Evolutionary conservation across 257 asterid genomes (phyloP).

Genomic region (Nicotiana obtusifolia): DNA sequence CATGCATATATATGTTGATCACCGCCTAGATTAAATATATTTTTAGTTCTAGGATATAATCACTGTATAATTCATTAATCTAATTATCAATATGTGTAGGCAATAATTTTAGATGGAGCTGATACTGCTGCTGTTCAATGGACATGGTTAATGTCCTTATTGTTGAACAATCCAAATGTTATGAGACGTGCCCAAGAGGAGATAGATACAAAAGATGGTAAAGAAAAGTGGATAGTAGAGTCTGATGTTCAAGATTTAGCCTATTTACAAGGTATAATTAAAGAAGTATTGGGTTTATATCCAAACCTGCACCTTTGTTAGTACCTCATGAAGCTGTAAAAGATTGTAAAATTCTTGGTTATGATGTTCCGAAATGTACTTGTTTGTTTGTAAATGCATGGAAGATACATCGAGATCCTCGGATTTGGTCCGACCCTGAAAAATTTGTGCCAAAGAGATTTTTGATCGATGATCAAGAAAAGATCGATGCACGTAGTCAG

Average conservation of each 20-base stretch:
- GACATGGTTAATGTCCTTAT: slow-evolving; percentile 37
- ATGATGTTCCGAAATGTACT: slow-evolving; percentile 31
- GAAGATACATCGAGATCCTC: slow-evolving; percentile 50
- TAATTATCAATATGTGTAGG: slow-evolving; percentile 17
- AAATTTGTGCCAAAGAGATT: slow-evolving; percentile 47
- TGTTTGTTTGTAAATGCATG: slow-evolving; percentile 34
- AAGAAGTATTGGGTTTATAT: slow-evolving; percentile 44
- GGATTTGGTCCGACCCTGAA: slow-evolving; percentile 41
- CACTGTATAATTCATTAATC: too few relatives aligned
- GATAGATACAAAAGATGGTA: slow-evolving; percentile 32
- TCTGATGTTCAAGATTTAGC: slow-evolving; percentile 34
- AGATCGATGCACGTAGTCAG: slow-evolving; percentile 29
- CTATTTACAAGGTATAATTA: slow-evolving; percentile 43
- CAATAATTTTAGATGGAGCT: slow-evolving; percentile 44
- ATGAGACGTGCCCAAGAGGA: slow-evolving; percentile 39
- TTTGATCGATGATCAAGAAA: slow-evolving; percentile 19
- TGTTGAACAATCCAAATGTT: slow-evolving; percentile 28
- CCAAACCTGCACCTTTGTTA: slow-evolving; percentile 44
- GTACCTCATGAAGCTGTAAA: slow-evolving; percentile 34
- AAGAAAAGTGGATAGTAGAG: slow-evolving; percentile 44
- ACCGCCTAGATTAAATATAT: too few relatives aligned
- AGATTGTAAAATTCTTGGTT: slow-evolving; percentile 38
- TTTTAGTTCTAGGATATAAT: too few relatives aligned
- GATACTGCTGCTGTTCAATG: slow-evolving; percentile 45
- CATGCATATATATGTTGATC: too few relatives aligned